Conservation (phyloP, 345 rosid species). For the Camelina neglecta region DNA sequence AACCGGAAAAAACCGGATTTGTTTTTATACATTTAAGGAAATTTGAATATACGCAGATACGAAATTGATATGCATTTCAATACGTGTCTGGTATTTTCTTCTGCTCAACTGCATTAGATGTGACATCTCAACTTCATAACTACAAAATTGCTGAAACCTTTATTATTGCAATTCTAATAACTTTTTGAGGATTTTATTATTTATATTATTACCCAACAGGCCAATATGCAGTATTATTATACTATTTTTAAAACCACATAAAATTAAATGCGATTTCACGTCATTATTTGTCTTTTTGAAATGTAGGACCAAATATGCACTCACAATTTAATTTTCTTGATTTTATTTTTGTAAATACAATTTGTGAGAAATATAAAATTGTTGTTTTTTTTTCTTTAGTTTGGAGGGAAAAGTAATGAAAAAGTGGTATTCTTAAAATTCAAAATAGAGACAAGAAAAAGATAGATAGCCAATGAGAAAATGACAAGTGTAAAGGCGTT, state of each 20-base stretch:
- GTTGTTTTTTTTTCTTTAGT: conserved; percentile 17
- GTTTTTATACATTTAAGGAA: conserved; percentile 24
- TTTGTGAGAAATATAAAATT: background rate
- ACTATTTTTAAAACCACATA: background rate
- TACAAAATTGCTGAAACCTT: conserved; percentile 27
- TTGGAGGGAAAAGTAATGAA: conserved; percentile 46
- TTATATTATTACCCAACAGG: background rate
- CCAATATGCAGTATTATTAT: conserved; percentile 1
- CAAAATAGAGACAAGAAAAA: conserved; percentile 28
- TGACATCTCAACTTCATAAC: conserved; percentile 46
- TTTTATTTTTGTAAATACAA: background rate
- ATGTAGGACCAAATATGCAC: conserved; percentile 38
- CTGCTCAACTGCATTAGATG: conserved; percentile 39
- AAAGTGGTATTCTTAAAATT: conserved; percentile 20
- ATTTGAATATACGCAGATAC: conserved; percentile 6
- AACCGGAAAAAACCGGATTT: conserved; percentile 32
- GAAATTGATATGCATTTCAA: conserved; percentile 2
- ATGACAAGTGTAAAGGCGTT: conserved; percentile 26
- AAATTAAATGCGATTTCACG: conserved; percentile 25
- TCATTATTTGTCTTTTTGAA: conserved; percentile 8
- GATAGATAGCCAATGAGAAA: background rate
- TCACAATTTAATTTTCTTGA: background rate
- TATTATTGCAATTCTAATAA: conserved; percentile 8
- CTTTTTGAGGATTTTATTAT: background rate
- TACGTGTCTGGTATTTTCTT: conserved; percentile 34